A percentile compares a stretch with the other conserved stretches of the same genome.
These are phyloP conservation scores for Macrolepiota albuminosa DNA, from an alignment of 768 basidiomycete species.

Conservation along the genomic window DNA sequence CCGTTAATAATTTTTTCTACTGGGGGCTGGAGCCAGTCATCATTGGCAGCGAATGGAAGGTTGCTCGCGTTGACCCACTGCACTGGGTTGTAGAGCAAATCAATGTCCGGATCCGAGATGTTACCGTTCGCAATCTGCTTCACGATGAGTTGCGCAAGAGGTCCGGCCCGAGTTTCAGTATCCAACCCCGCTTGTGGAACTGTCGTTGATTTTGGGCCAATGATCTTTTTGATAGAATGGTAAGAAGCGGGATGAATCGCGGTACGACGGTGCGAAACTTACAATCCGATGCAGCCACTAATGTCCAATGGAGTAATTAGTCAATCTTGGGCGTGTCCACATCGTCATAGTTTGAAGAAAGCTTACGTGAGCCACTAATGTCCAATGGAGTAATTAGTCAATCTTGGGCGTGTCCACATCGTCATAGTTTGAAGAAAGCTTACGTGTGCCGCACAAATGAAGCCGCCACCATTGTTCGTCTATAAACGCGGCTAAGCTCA, in stretches of 20 bases:
- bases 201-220: slow-evolving; percentile 46
- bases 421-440: slow-evolving; percentile 15
- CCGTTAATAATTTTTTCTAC: slow-evolving; percentile 42
- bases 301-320: slow-evolving; percentile 3
- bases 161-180: slow-evolving; percentile 42
- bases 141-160: slow-evolving; percentile 47
- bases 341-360: neutral
- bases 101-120: slow-evolving; percentile 36
- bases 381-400: slow-evolving; percentile 3
- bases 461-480: slow-evolving; percentile 50
- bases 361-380: slow-evolving; percentile 45
- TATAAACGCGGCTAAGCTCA: slow-evolving; percentile 9
- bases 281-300: slow-evolving; percentile 46
- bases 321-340: neutral
- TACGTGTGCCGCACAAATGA: slow-evolving; percentile 58
- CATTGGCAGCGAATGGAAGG: slow-evolving; percentile 31
- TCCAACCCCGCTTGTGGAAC: slow-evolving; percentile 53
- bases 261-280: slow-evolving; percentile 12
- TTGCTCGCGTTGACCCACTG: slow-evolving; percentile 46
- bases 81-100: slow-evolving; percentile 44
- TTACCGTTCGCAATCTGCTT: slow-evolving; percentile 34
- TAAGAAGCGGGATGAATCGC: neutral
- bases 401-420: neutral
- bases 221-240: slow-evolving; percentile 29
- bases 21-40: slow-evolving; percentile 45